phyloP scores from a whole-genome alignment of 2,329 filamentous ascomycete genomes.

The Thelonectria blattea region DNA sequence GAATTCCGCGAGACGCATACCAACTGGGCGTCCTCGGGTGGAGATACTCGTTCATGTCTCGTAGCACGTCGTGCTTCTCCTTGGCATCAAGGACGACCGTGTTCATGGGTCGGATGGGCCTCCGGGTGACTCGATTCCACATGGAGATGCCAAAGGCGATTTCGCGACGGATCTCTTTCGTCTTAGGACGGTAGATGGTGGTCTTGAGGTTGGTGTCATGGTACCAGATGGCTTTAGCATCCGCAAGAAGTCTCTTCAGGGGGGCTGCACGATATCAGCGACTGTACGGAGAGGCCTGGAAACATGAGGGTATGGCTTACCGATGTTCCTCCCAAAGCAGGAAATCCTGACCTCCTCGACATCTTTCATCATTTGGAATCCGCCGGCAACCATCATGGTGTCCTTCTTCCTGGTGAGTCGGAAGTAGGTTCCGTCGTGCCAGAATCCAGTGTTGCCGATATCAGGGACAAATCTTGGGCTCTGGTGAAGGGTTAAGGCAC shows the following conservation, averaged over 20 bases:
- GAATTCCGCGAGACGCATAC: slow-evolving; percentile 79
- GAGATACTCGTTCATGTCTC: slow-evolving; percentile 80
- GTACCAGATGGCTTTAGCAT: slow-evolving; percentile 60
- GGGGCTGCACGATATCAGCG: slow-evolving; percentile 43
- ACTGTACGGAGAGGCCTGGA: background rate
- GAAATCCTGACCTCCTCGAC: slow-evolving; percentile 60
- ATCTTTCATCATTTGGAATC: slow-evolving; percentile 53
- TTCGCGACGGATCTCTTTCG: slow-evolving; percentile 53
- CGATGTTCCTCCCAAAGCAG: slow-evolving; percentile 57
- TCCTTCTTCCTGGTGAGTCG: slow-evolving; percentile 54
- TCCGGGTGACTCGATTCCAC: slow-evolving; percentile 64
- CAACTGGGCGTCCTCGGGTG: slow-evolving; percentile 72
- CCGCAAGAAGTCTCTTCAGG: slow-evolving; percentile 61
- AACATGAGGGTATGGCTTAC: slow-evolving; percentile 25
- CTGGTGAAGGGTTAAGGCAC: slow-evolving; percentile 30
- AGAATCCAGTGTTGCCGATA: slow-evolving; percentile 59
- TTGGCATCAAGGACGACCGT: slow-evolving; percentile 75
- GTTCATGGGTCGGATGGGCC: slow-evolving; percentile 73
- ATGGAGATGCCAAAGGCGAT: slow-evolving; percentile 50
- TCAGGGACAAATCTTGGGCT: slow-evolving; percentile 61
- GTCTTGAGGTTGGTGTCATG: slow-evolving; percentile 61
- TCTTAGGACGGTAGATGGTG: slow-evolving; percentile 60
- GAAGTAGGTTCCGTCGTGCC: slow-evolving; percentile 60
- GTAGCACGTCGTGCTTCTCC: slow-evolving; percentile 70
- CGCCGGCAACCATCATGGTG: slow-evolving; percentile 43